A percentile compares a stretch with the other conserved stretches of the same genome.
Conservation (phyloP, 495 filamentous ascomycete species). For the Friedmanniomyces simplex region DNA sequence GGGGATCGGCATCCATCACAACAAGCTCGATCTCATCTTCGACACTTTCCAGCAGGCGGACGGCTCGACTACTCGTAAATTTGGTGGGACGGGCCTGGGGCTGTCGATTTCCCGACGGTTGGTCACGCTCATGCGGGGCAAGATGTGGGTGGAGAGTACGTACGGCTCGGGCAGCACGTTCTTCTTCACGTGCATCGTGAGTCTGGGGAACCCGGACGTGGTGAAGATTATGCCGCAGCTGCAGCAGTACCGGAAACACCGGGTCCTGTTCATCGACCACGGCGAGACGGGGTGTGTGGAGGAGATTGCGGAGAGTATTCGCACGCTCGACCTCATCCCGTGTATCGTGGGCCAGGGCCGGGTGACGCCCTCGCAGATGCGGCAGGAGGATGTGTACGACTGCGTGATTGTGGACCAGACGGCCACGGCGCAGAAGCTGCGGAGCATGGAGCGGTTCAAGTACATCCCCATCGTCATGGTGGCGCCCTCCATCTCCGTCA, state of each 20-base stretch:
- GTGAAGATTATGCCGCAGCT: conserved; percentile 73
- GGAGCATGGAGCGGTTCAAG: conserved; percentile 88
- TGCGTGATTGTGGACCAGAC: conserved; percentile 96
- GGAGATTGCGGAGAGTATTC: conserved; percentile 71
- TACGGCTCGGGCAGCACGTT: conserved; percentile 92
- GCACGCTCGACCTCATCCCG: conserved; percentile 66
- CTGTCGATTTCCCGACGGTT: conserved; percentile 93
- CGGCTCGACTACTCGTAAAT: conserved; percentile 92
- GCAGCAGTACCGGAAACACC: conserved; percentile 79
- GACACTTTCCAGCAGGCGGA: conserved; percentile 99
- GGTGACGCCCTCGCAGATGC: conserved; percentile 44
- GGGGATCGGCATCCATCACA: conserved; percentile 90
- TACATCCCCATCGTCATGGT: conserved; percentile 94
- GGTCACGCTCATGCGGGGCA: conserved; percentile 94
- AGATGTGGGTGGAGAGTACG: conserved; percentile 91
- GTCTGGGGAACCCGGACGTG: conserved; percentile 73
- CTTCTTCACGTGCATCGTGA: conserved; percentile 92
- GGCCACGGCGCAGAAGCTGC: conserved; percentile 71
- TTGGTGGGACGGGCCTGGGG: conserved; percentile 91
- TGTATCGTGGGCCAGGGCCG: conserved; percentile 63
- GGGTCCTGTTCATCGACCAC: conserved; percentile 94
- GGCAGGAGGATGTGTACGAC: conserved; percentile 66
- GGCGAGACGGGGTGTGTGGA: conserved; percentile 64
- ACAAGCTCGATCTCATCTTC: conserved; percentile 97
- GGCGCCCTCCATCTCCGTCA: conserved; percentile 83